A percentile compares a stretch with the other conserved stretches of the same genome.
Conservation (phyloP, 495 filamentous ascomycete genomes). For the Amniculicola lignicola region DNA sequence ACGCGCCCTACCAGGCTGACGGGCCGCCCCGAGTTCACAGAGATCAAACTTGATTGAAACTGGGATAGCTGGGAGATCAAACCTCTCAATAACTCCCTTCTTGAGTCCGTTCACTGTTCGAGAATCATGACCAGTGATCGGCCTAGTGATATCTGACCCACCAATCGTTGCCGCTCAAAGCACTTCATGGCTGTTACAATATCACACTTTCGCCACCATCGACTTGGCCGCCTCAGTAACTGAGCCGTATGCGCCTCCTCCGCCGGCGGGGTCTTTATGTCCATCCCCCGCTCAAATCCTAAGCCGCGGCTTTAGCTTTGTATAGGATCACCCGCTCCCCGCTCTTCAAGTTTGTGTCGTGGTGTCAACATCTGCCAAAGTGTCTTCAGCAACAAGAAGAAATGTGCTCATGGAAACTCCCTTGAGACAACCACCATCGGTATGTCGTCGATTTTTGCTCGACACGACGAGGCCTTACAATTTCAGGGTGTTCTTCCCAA, state of each 20-base stretch:
- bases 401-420: constrained; percentile 16
- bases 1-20: constrained; percentile 1
- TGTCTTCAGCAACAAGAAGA: neutral
- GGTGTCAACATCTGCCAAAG: constrained; percentile 6
- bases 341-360: too few relatives aligned
- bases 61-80: constrained; percentile 14
- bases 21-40: constrained; percentile 12
- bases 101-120: neutral
- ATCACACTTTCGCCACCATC: neutral
- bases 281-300: neutral
- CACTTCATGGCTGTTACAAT: neutral
- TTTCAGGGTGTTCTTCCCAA: constrained; percentile 20
- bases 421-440: constrained; percentile 18
- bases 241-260: neutral
- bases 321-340: constrained; percentile 2
- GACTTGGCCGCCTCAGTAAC: neutral
- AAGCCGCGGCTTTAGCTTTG: constrained; percentile 4
- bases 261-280: neutral
- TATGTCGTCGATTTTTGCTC: neutral
- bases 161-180: neutral
- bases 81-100: constrained; percentile 4
- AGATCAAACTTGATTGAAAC: constrained; percentile 24
- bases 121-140: neutral
- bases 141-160: neutral
- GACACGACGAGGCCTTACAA: too few relatives aligned